Evolutionary conservation across 208 protist genomes (phyloP), one percentile per base, ranked within the genome.

Genomic region (Dictyostelium gargantuum): DNA sequence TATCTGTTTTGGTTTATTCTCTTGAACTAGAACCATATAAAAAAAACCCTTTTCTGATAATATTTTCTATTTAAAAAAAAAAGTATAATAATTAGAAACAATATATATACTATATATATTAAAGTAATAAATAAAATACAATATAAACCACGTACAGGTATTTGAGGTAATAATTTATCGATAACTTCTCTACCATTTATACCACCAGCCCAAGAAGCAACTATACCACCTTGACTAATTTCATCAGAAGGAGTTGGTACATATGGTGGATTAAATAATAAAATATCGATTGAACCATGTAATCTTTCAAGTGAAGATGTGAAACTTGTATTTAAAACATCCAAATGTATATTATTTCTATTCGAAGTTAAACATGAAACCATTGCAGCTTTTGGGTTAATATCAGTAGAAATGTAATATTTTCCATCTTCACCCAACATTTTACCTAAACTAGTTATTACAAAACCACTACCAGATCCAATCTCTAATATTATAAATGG

Each of bases 201-300:
- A 26, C 93, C 93, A 38, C 93, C 93, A 26, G 93, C 93, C 93
- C 93, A 95, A 6, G 93, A 89, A 13, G 89, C 89, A 29, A 50
- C 74, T 9, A 95, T 93, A 56, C 75, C 89, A 61, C 74, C 84
- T n/a, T 84, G 6, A 13, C 40, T 32, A 10, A 80, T 44, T 66
- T 95, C 93, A 38, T 95, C 93, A 5, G 74, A 79, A 3, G 56
- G 50, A 1, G 93, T 93, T 6, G 93, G 93, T 29, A 95, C 93
- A 58, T 95, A 95, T 3, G 93, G 93, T 35, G 93, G 93, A 42
- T 95, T 95, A 48, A 95, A 95, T 44, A 95, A 74, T 15, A 95
- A 52, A 9, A 95, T 54, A 35, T 95, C 93, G 8, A 95, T 52
- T n/a, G 80, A 76, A 8, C 93, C 93, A 15, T 50, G 38, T 0